phyloP scores from a whole-genome alignment of 2,329 filamentous ascomycete genomes.

The Nemania sp. region DNA sequence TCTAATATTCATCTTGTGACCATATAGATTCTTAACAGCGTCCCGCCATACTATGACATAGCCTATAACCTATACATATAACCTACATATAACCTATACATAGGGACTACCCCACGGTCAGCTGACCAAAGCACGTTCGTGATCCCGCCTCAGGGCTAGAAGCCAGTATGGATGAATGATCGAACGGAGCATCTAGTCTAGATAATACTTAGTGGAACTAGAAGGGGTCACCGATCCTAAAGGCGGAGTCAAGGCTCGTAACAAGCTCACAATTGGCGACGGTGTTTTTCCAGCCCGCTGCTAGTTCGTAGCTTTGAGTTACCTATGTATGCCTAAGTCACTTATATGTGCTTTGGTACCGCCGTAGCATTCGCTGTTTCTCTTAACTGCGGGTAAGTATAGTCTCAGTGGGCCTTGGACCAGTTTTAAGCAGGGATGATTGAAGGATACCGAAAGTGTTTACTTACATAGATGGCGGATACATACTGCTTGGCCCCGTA shows the following conservation, averaged over 20 bases:
- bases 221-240: constrained; percentile 11
- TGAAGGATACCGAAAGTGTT: not conserved
- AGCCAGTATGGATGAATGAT: constrained; percentile 8
- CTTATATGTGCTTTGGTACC: not conserved
- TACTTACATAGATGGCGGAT: not conserved
- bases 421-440: not conserved
- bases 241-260: constrained; percentile 23
- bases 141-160: constrained; percentile 21
- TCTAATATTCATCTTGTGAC: constrained; percentile 7
- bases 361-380: not conserved
- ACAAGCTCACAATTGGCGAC: constrained; percentile 15
- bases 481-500: not conserved
- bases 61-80: not conserved
- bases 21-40: constrained; percentile 7
- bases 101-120: constrained; percentile 21
- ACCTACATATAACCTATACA: no score
- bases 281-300: constrained; percentile 7
- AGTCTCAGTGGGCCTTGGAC: not conserved
- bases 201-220: not conserved
- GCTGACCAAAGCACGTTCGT: constrained; percentile 16
- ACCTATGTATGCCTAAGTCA: not conserved
- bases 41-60: not conserved
- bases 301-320: not conserved
- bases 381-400: constrained; percentile 4
- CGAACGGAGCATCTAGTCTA: constrained; percentile 2